A percentile compares a stretch with the other conserved stretches of the same genome.
phyloP scores from a whole-genome alignment of 1,284 basidiomycete species.

The Tylopilus orsonianus region DNA sequence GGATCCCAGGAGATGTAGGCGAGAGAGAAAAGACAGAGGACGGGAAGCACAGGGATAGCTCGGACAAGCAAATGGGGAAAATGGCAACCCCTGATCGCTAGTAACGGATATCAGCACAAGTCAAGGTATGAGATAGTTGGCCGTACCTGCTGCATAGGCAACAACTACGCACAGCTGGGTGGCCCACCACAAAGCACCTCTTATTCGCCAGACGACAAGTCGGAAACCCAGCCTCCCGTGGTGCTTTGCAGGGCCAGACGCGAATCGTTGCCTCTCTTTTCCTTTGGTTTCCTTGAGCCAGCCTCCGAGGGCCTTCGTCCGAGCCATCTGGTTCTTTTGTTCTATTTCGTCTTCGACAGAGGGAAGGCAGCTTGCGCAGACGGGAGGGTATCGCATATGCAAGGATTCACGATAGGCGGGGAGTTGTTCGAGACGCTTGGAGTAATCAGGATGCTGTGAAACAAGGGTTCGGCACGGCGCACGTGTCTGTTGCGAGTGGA shows the following conservation, averaged over 20 bases:
- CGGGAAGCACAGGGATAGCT: conserved; percentile 40
- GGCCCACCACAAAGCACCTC: conserved; percentile 60
- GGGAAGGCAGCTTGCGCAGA: conserved; percentile 74
- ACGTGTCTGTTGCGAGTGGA: conserved; percentile 3
- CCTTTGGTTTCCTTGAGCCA: conserved; percentile 65
- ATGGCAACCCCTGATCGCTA: conserved; percentile 25
- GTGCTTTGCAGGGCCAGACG: conserved; percentile 40
- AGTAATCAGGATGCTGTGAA: conserved; percentile 69
- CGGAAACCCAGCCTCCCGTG: conserved; percentile 44
- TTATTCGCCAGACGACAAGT: conserved; percentile 57
- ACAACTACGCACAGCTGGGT: conserved; percentile 46
- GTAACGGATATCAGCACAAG: conserved; percentile 10
- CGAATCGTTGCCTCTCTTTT: conserved; percentile 50
- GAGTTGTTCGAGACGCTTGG: conserved; percentile 57
- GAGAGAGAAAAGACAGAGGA: conserved; percentile 52
- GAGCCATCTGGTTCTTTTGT: conserved; percentile 78
- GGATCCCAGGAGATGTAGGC: conserved; percentile 79
- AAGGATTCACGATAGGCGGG: conserved; percentile 73
- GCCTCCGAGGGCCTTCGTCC: conserved; percentile 71
- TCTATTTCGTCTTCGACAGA: conserved; percentile 79
- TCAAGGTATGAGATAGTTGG: conserved; percentile 10
- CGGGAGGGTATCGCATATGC: conserved; percentile 80
- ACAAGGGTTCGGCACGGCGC: background rate
- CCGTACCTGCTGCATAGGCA: conserved; percentile 47
- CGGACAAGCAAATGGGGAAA: conserved; percentile 24